These are phyloP conservation scores for Claviceps paspali DNA, from an alignment of 2,329 filamentous ascomycete genomes.

Conservation along the genomic window DNA sequence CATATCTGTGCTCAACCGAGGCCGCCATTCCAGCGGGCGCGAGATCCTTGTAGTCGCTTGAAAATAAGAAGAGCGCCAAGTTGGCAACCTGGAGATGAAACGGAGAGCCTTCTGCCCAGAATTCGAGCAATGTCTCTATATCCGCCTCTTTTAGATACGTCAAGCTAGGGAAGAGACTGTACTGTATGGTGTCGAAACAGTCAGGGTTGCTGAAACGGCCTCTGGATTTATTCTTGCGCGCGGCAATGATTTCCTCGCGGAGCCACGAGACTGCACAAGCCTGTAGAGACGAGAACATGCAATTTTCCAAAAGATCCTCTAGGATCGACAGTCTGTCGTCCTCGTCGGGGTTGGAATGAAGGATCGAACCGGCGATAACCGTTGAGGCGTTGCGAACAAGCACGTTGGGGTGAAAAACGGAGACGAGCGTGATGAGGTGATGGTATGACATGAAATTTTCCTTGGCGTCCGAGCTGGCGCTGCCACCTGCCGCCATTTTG, in stretches of 20 bases:
- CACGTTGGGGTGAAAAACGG: conserved; percentile 40
- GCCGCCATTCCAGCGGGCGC: conserved; percentile 41
- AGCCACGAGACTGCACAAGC: conserved; percentile 49
- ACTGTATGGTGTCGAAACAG: conserved; percentile 44
- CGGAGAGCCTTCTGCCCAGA: conserved; percentile 34
- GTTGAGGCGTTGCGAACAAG: conserved; percentile 40
- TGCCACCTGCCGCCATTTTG: conserved; percentile 19
- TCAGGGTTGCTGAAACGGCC: conserved; percentile 35
- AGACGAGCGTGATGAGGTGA: conserved; percentile 40
- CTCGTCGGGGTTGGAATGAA: conserved; percentile 45
- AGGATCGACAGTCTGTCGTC: conserved; percentile 44
- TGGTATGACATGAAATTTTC: conserved; percentile 44
- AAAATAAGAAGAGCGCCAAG: conserved; percentile 42
- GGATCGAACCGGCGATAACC: conserved; percentile 33
- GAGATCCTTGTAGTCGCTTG: conserved; percentile 27
- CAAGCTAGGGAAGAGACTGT: conserved; percentile 44
- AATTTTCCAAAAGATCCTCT: conserved; percentile 50
- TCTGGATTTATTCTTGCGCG: conserved; percentile 18
- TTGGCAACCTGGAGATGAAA: conserved; percentile 46
- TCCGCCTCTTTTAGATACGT: conserved; percentile 28
- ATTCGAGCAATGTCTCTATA: conserved; percentile 30
- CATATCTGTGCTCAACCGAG: conserved; percentile 43
- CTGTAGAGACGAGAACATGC: conserved; percentile 46
- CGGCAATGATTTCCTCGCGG: conserved; percentile 43
- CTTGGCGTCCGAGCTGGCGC: conserved; percentile 11